Percentiles rank a stretch among this genome's conserved stretches.
Evolutionary conservation across 768 basidiomycete species (phyloP).

Genomic region (Mycena belliarum): DNA sequence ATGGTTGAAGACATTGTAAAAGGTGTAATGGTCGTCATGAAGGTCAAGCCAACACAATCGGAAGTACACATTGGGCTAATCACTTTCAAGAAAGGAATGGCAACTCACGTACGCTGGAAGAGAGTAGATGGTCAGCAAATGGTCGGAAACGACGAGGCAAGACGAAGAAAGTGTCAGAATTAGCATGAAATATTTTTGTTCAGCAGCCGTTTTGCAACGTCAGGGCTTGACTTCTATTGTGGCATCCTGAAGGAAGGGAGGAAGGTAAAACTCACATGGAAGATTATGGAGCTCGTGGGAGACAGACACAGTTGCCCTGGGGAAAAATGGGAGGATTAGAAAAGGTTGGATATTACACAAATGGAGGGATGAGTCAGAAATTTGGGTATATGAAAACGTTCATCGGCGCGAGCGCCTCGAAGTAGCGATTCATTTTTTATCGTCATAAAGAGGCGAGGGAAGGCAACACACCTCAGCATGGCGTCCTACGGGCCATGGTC

Average conservation of each 20-base stretch:
- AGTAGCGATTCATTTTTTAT: constrained; percentile 83
- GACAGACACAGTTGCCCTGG: no score
- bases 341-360: no score
- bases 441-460: constrained; percentile 47
- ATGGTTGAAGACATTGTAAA: constrained; percentile 37
- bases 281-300: no score
- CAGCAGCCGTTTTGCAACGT: constrained; percentile 69
- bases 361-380: constrained; percentile 60
- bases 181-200: constrained; percentile 77
- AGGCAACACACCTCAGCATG: constrained; percentile 33
- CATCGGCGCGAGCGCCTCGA: constrained; percentile 73
- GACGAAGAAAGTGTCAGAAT: constrained; percentile 58
- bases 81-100: constrained; percentile 19
- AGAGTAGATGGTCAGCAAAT: constrained; percentile 22
- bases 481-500: neutral
- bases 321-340: no score
- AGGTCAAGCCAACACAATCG: constrained; percentile 22
- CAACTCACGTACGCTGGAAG: constrained; percentile 4
- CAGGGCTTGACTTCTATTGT: constrained; percentile 93
- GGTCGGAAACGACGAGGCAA: neutral
- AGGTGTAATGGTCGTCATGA: constrained; percentile 27
- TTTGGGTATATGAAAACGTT: constrained; percentile 84
- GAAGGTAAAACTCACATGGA: constrained; percentile 31
- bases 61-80: constrained; percentile 28
- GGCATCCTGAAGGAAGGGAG: constrained; percentile 40